Base-by-base conservation (phyloP, 768 basidiomycete genomes). In the Calocybe indica region DNA sequence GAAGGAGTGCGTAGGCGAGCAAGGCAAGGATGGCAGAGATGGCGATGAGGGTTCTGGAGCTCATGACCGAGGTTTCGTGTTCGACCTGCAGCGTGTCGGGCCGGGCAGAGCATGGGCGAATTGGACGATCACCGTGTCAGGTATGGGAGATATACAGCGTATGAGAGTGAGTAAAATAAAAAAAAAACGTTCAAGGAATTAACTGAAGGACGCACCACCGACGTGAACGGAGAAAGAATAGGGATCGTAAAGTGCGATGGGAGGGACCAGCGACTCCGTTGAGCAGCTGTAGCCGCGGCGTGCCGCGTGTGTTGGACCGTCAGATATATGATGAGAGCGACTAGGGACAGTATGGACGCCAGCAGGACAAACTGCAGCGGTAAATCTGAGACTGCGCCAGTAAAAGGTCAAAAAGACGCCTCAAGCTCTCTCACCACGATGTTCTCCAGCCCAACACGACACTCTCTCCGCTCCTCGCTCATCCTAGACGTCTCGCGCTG, bases 201-300 rank as follows among this genome's bases (percentile, higher is more conserved):
- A 22, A 22, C 22, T 22, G 32, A 40, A 15, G 15, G 7, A 67
- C 77, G 47, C 50, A 88, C 86, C 58, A 88, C 87, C 7, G 85
- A 87, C 2, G 85, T 77, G 55, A 88, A 89, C 0, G 86, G 87
- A 0, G 87, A 89, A 12, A 89, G 61, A 3, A 89, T 81, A 4
- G 87, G 85, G 15, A 89, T 83, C 0, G 86, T 88, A 59, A 87
- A 87, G 58, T 88, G 87, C 1, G 75, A 69, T 1, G 82, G 66
- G 5, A 65, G 55, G 37, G 60, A 56, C 64, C 67, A 64, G 53
- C 62, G 59, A 22, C 4, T 22, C 4, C 22, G 22, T 22, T 22
- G 22, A 22, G 4, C 22, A 5, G 52, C 49, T 3, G 29, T 6
- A 22, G 58, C 55, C 43, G 58, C 56, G 14, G 50, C 31, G 46